Base-by-base conservation (phyloP, 164 flowering plant genomes). In the Umbilicus rupestris region DNA sequence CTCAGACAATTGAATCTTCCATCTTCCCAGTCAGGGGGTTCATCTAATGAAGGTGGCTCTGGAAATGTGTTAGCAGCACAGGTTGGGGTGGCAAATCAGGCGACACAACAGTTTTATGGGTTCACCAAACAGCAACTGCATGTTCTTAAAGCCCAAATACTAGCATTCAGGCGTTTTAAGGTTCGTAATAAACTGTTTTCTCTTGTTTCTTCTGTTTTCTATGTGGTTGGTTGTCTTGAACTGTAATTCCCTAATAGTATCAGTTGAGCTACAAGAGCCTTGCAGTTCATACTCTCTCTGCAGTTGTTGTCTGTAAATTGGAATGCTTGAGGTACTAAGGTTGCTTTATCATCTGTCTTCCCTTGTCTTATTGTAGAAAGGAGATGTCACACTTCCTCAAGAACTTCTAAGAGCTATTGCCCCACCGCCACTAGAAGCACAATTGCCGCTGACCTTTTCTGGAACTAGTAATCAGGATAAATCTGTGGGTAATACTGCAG, bases 101-200 rank as follows among this genome's bases (percentile, higher is more conserved):
- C 37, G 45, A 69, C 76, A 45, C 89, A 80, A 39, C 91, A 75
- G 59, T 84, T 70, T 12, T 35, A 69, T 64, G 97, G 92, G 50
- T 95, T 92, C 71, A 95, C 97, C 6, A 92, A 92, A 74, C 96
- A 92, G 76, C 99, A 95, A 71, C 84, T 88, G 66, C 99, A 92
- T 85, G 97, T 92, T 65, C 91, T 95, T 26, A 95, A 92, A 75
- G 99, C 97, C 22, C 99, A 95, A 72, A 95, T 92, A 69, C 77
- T 92, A 52, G 99, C 97, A 69, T 92, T 95, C 78, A 85, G 97
- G 74, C 88, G 97, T 47, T 66, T 95, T 60, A 95, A 95, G 97
- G 99, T 92, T 33, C 68, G 72, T 20, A 46, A 46, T 15, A 2
- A n/a, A 28, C 52, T 44, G 29, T 62, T 26, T 22, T 59, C 29